These are phyloP conservation scores for Rhazya stricta DNA, from an alignment of 257 asterid genomes.

Conservation along the genomic window DNA sequence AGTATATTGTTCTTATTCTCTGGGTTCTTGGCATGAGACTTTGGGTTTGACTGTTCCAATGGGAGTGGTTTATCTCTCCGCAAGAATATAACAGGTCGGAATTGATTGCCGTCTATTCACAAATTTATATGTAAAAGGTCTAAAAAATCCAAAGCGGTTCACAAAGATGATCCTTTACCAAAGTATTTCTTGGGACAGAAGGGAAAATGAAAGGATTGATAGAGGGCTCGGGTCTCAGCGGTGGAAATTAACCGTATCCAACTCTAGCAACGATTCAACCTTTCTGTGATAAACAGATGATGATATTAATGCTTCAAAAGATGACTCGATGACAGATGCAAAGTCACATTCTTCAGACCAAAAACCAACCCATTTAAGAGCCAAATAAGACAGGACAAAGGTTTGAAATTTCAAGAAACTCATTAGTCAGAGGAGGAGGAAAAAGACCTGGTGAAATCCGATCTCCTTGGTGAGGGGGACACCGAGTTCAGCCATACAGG, in stretches of 20 bases:
- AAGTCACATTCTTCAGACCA: not conserved
- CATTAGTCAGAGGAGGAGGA: not conserved
- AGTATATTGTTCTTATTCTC: too few species aligned
- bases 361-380: not conserved
- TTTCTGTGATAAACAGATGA: not conserved
- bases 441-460: slow-evolving; percentile 37
- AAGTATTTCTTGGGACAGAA: too few species aligned
- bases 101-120: not conserved
- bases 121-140: too few species aligned
- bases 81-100: not conserved
- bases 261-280: too few species aligned
- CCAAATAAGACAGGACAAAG: not conserved
- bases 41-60: not conserved
- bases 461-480: slow-evolving; percentile 33
- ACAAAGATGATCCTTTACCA: too few species aligned
- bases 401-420: not conserved
- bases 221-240: too few species aligned
- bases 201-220: too few species aligned
- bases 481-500: slow-evolving; percentile 39
- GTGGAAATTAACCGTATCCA: too few species aligned
- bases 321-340: not conserved
- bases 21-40: not conserved
- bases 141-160: too few species aligned
- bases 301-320: too few species aligned
- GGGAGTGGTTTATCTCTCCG: not conserved